These are phyloP conservation scores for Ceratocystiopsis minuta DNA, from an alignment of 2,329 filamentous ascomycete species.

Conservation along the genomic window DNA sequence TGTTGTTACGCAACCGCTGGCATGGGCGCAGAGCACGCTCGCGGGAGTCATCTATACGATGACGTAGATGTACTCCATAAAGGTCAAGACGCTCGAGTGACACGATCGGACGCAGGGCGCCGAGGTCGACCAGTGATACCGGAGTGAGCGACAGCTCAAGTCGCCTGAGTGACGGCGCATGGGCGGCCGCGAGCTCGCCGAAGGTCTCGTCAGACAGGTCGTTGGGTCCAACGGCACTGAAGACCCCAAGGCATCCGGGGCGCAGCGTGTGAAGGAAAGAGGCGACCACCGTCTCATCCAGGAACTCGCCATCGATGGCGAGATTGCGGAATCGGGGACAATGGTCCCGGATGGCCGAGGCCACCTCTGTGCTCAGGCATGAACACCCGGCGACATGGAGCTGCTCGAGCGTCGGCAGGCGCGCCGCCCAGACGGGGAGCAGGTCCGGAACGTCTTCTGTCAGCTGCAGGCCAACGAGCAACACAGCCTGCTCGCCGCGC, in stretches of 20 bases:
- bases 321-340: constrained; percentile 45
- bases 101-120: constrained; percentile 17
- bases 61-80: no score
- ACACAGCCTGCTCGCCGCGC: constrained; percentile 24
- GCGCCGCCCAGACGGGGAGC: constrained; percentile 39
- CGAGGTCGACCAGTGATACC: no score
- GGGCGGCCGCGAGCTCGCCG: constrained; percentile 27
- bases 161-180: constrained; percentile 18
- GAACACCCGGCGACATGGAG: constrained; percentile 44
- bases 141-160: constrained; percentile 17
- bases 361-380: constrained; percentile 35
- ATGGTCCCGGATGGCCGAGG: constrained; percentile 32
- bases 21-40: no score
- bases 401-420: constrained; percentile 36
- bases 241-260: constrained; percentile 36
- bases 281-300: no score
- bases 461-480: constrained; percentile 40
- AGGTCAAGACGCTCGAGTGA: constrained; percentile 18
- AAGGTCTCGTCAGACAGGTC: constrained; percentile 36
- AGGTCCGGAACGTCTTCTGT: constrained; percentile 28
- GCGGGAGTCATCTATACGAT: no score
- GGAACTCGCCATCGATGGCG: constrained; percentile 36
- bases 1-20: no score
- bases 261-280: constrained; percentile 37
- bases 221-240: constrained; percentile 39